Conservation (phyloP, 257 asterid species). For the Nicotiana benthamiana region DNA sequence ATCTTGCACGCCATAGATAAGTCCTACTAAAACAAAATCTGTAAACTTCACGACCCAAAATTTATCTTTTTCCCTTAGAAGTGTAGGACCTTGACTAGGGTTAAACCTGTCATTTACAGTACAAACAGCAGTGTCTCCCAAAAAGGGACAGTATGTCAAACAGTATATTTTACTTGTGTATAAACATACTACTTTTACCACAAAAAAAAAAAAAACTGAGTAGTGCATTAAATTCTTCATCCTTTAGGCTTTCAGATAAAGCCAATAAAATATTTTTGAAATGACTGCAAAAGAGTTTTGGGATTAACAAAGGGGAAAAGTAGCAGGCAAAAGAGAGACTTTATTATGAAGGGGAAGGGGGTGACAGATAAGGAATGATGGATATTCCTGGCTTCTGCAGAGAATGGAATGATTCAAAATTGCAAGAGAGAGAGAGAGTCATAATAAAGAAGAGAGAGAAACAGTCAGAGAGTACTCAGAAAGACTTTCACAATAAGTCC, state of each 20-base stretch:
- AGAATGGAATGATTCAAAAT: constrained; percentile 23
- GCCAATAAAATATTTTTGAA: neutral
- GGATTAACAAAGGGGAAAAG: constrained; percentile 7
- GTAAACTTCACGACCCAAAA: neutral
- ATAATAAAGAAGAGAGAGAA: neutral
- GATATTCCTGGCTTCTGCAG: constrained; percentile 17
- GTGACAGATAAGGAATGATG: constrained; percentile 18
- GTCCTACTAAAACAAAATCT: neutral
- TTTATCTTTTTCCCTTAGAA: too few species aligned
- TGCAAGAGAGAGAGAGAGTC: neutral
- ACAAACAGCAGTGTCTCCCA: neutral
- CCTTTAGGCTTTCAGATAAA: neutral
- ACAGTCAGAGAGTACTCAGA: neutral
- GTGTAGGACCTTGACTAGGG: neutral
- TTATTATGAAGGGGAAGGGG: neutral
- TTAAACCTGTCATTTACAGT: neutral
- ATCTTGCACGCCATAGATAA: neutral
- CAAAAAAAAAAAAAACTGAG: too few species aligned
- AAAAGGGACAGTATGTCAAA: neutral
- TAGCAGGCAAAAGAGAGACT: neutral
- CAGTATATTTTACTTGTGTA: neutral
- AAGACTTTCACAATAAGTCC: neutral
- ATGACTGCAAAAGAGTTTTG: constrained; percentile 4
- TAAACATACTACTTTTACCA: too few species aligned
- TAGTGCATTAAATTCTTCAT: neutral